phyloP scores from a whole-genome alignment of 2,329 filamentous ascomycete species.

The Myriosclerotinia duriaeana region DNA sequence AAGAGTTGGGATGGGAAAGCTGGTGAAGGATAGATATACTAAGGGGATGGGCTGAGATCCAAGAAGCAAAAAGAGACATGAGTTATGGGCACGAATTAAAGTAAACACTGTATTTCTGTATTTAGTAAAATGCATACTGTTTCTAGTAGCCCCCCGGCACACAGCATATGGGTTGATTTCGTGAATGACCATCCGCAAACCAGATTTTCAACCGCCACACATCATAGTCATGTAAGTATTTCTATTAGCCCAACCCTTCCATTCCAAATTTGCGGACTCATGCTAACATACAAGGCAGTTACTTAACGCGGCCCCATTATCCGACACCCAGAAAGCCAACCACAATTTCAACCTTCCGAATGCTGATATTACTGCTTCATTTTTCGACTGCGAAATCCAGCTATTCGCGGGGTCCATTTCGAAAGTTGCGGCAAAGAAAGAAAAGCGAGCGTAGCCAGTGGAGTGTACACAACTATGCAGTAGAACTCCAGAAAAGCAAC shows the following conservation, averaged over 20 bases:
- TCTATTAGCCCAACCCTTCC: neutral
- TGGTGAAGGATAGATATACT: constrained; percentile 63
- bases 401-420: too few species aligned
- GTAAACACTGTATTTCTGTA: neutral
- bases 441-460: too few species aligned
- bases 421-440: too few species aligned
- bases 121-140: neutral
- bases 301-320: too few species aligned
- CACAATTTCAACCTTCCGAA: too few species aligned
- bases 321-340: too few species aligned
- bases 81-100: constrained; percentile 59
- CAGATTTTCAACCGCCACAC: neutral
- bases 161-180: neutral
- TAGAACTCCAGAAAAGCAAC: too few species aligned
- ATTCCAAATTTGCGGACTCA: neutral
- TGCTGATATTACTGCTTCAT: too few species aligned
- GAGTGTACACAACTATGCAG: too few species aligned
- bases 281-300: neutral
- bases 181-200: neutral
- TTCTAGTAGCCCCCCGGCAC: neutral
- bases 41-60: constrained; percentile 50
- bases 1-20: constrained; percentile 53
- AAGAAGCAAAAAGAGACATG: constrained; percentile 55
- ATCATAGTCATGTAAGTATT: neutral
- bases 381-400: too few species aligned